Conservation (phyloP, 2,329 filamentous ascomycete species). For the Aspergillus aculeatus region DNA sequence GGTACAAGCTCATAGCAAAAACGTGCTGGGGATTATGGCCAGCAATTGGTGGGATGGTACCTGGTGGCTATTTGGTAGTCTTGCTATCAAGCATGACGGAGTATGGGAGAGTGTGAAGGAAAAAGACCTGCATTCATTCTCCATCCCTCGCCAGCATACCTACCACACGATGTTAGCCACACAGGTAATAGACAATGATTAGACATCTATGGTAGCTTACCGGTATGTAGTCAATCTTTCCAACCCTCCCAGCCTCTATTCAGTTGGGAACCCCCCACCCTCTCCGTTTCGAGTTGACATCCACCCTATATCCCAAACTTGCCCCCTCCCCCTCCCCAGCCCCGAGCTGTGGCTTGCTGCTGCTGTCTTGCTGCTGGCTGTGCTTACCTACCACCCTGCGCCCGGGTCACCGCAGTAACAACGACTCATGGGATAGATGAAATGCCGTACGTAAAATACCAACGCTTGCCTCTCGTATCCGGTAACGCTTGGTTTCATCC, state of each 20-base stretch:
- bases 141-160: slow-evolving; percentile 21
- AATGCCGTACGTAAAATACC: background rate
- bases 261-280: too few relatives aligned
- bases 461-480: background rate
- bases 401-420: background rate
- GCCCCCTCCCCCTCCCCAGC: background rate
- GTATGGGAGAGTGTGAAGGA: background rate
- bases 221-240: too few relatives aligned
- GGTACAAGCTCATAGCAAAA: background rate
- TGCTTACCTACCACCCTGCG: background rate
- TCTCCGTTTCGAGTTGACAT: background rate
- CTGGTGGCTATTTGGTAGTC: background rate
- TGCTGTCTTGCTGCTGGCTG: background rate
- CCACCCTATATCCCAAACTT: background rate
- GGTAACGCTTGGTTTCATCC: background rate
- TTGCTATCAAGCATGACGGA: background rate
- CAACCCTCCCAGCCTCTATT: too few relatives aligned
- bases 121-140: slow-evolving; percentile 21
- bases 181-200: background rate
- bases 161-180: slow-evolving; percentile 5
- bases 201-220: too few relatives aligned
- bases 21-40: background rate
- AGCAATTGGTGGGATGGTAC: background rate
- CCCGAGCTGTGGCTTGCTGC: background rate
- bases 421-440: too few relatives aligned